Evolutionary conservation across 2,329 filamentous ascomycete genomes (phyloP).

Genomic region (Didymella lethalis): DNA sequence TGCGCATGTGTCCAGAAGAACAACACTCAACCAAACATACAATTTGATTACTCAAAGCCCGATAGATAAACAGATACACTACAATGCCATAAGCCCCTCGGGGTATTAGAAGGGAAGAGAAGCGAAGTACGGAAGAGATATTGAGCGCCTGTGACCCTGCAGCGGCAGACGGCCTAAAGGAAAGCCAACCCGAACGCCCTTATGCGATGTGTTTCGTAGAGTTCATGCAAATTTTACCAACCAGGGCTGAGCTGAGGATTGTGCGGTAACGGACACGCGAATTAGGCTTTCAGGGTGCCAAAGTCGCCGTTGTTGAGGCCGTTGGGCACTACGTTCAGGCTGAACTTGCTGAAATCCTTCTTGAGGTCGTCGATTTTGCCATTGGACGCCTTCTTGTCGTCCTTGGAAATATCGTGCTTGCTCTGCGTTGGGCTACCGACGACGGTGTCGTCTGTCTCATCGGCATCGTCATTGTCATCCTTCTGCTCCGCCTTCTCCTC

Average conservation of each 20-base stretch:
- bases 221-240: slow-evolving; percentile 19
- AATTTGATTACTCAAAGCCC: neutral
- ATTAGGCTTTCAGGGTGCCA: slow-evolving; percentile 16
- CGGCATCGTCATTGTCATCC: slow-evolving; percentile 13
- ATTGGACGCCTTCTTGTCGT: slow-evolving; percentile 13
- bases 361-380: slow-evolving; percentile 15
- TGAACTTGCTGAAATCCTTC: slow-evolving; percentile 22
- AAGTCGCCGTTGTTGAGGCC: slow-evolving; percentile 20
- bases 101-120: slow-evolving; percentile 11
- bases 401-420: slow-evolving; percentile 24
- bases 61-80: slow-evolving; percentile 1
- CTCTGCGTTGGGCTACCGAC: slow-evolving; percentile 23
- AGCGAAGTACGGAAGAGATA: slow-evolving; percentile 4
- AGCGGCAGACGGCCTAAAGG: neutral
- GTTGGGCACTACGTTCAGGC: slow-evolving; percentile 17
- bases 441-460: slow-evolving; percentile 22
- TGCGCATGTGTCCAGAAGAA: neutral
- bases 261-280: no score
- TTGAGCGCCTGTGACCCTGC: neutral
- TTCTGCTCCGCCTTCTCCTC: slow-evolving; percentile 6
- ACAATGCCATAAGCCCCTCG: slow-evolving; percentile 13
- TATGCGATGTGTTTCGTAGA: slow-evolving; percentile 15
- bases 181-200: slow-evolving; percentile 10
- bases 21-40: neutral
- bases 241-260: neutral